Evolutionary conservation across 2,329 filamentous ascomycete species (phyloP).

Genomic region (Ceratocystis smalleyi): DNA sequence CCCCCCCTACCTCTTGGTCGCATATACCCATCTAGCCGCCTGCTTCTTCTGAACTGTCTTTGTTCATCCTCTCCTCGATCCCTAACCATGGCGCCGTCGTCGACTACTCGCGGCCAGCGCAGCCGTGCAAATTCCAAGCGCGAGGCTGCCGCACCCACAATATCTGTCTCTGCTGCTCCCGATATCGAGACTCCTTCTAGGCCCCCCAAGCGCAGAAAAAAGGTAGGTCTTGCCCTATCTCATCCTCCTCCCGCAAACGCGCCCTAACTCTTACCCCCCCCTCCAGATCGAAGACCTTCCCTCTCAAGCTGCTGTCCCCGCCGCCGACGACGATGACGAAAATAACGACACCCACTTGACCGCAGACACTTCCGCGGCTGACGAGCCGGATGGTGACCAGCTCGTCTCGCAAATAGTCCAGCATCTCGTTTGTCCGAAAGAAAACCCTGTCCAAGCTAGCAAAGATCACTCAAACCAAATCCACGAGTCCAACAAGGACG

Average conservation of each 20-base stretch:
- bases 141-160: conserved; percentile 20
- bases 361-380: conserved; percentile 27
- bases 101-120: conserved; percentile 25
- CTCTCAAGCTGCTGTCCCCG: conserved; percentile 1
- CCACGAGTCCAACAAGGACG: conserved; percentile 45
- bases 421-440: conserved; percentile 30
- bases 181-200: conserved; percentile 44
- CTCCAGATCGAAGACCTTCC: conserved; percentile 27
- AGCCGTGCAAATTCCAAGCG: conserved; percentile 23
- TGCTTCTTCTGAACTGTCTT: not conserved
- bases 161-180: conserved; percentile 23
- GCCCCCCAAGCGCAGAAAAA: conserved; percentile 49
- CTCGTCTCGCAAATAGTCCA: conserved; percentile 42
- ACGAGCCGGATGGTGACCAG: conserved; percentile 36
- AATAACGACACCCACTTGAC: conserved; percentile 31
- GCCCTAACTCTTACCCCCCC: not conserved
- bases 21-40: not conserved
- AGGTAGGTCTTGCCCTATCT: conserved; percentile 28
- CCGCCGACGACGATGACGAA: conserved; percentile 29
- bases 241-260: conserved; percentile 12
- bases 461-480: conserved; percentile 48
- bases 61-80: not conserved
- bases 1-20: not conserved
- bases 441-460: conserved; percentile 40
- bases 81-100: conserved; percentile 8